A percentile compares a stretch with the other conserved stretches of the same genome.
Evolutionary conservation across 805 yeast species (phyloP).

Genomic region (Nakazawaea peltata): DNA sequence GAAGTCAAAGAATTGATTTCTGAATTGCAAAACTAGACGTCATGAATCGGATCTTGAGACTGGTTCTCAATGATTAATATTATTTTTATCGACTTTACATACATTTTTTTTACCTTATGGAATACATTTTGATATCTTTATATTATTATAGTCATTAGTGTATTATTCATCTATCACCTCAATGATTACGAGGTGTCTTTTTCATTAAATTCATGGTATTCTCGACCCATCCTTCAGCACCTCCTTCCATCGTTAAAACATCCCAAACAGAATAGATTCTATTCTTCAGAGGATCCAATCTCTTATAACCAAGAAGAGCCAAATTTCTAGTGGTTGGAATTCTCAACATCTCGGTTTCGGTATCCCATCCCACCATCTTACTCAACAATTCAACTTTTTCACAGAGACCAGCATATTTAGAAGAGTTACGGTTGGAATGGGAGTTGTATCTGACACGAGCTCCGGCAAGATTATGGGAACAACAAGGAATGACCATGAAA

Average conservation of each 20-base stretch:
- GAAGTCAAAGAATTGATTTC: conserved; percentile 4
- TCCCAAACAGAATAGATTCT: conserved; percentile 40
- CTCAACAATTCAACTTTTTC: conserved; percentile 77
- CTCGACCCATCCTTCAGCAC: conserved; percentile 87
- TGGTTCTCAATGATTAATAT: conserved; percentile 5
- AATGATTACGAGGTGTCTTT: conserved; percentile 68
- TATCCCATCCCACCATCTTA: conserved; percentile 68
- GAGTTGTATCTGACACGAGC: conserved; percentile 59
- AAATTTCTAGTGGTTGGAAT: conserved; percentile 94
- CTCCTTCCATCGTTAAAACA: conserved; percentile 70
- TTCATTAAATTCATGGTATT: conserved; percentile 66
- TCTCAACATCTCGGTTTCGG: conserved; percentile 77
- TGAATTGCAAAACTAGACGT: not conserved
- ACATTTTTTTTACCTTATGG: too few species aligned
- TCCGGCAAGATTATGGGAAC: conserved; percentile 84
- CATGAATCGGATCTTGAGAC: not conserved
- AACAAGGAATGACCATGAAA: conserved; percentile 89
- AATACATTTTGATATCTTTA: not conserved
- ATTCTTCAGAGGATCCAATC: conserved; percentile 20
- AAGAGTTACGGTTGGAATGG: conserved; percentile 23
- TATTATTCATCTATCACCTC: conserved; percentile 7
- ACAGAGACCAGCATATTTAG: conserved; percentile 80
- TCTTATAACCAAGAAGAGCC: conserved; percentile 67
- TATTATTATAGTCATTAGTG: not conserved
- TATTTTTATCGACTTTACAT: too few species aligned